Conservation (phyloP, 2,329 filamentous ascomycete genomes). For the Gremmenia infestans region DNA sequence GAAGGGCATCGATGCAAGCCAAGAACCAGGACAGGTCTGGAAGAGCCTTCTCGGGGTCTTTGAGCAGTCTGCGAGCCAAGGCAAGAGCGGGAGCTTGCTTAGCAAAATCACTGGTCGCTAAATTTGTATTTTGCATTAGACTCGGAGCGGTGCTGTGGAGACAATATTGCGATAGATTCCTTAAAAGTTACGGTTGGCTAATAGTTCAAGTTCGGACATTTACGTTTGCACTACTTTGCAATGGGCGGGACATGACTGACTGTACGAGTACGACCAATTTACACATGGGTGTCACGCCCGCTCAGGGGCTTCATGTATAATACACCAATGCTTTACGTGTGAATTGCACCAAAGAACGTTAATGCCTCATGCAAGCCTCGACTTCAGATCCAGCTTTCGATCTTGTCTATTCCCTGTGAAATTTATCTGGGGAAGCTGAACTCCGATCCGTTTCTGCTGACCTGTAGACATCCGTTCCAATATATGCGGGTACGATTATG, state of each 20-base stretch:
- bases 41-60: conserved; percentile 85
- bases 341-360: conserved; percentile 15
- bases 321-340: conserved; percentile 19
- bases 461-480: conserved; percentile 13
- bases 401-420: not conserved
- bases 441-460: conserved; percentile 6
- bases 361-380: conserved; percentile 5
- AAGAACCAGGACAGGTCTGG: conserved; percentile 95
- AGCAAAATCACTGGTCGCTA: conserved; percentile 32
- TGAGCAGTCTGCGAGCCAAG: conserved; percentile 51
- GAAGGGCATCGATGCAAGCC: conserved; percentile 90
- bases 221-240: conserved; percentile 19
- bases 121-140: conserved; percentile 4
- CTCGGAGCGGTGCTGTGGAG: conserved; percentile 1
- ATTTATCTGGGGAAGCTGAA: not conserved
- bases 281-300: conserved; percentile 22
- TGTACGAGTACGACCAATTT: conserved; percentile 23
- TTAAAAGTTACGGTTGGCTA: conserved; percentile 21
- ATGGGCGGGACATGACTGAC: conserved; percentile 16
- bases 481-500: conserved; percentile 3
- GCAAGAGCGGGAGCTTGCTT: conserved; percentile 26
- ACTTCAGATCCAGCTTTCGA: not conserved
- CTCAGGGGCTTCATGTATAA: conserved; percentile 25
- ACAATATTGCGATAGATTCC: conserved; percentile 13
- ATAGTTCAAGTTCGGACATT: conserved; percentile 16